Evolutionary conservation across 2,329 filamentous ascomycete genomes (phyloP).

Genomic region (Lanzia echinophila): DNA sequence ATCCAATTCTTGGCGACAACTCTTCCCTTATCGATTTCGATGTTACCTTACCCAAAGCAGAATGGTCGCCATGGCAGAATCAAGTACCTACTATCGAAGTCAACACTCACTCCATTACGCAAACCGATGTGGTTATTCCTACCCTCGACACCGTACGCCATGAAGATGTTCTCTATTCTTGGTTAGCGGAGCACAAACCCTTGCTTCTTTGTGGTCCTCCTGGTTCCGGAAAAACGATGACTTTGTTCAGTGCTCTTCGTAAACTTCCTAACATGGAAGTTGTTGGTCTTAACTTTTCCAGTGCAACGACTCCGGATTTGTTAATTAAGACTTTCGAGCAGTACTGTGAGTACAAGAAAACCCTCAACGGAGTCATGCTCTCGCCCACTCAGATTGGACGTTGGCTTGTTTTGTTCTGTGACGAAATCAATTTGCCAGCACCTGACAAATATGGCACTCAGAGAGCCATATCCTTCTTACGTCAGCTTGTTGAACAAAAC

Average conservation of each 20-base stretch:
- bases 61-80: conserved; percentile 91
- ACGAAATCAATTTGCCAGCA: conserved; percentile 97
- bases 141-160: conserved; percentile 96
- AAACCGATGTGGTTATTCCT: conserved; percentile 97
- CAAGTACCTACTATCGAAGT: conserved; percentile 93
- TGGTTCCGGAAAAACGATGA: conserved; percentile 99
- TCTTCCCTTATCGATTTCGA: conserved; percentile 95
- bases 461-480: conserved; percentile 91
- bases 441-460: conserved; percentile 98
- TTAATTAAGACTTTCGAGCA: conserved; percentile 99
- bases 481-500: conserved; percentile 96
- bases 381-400: conserved; percentile 94
- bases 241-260: conserved; percentile 90
- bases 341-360: conserved; percentile 99
- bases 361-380: conserved; percentile 88
- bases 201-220: conserved; percentile 93
- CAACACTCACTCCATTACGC: conserved; percentile 95
- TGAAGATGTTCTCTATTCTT: conserved; percentile 98
- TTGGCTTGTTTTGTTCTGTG: conserved; percentile 98
- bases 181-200: conserved; percentile 97
- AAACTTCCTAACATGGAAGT: conserved; percentile 99
- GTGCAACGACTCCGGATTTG: conserved; percentile 93
- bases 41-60: conserved; percentile 74
- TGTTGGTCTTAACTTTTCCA: conserved; percentile 98
- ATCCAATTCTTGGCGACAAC: conserved; percentile 69